Conservation (phyloP, 225 moss, liverwort and hornwort species). For the Polytrichum formosum region DNA sequence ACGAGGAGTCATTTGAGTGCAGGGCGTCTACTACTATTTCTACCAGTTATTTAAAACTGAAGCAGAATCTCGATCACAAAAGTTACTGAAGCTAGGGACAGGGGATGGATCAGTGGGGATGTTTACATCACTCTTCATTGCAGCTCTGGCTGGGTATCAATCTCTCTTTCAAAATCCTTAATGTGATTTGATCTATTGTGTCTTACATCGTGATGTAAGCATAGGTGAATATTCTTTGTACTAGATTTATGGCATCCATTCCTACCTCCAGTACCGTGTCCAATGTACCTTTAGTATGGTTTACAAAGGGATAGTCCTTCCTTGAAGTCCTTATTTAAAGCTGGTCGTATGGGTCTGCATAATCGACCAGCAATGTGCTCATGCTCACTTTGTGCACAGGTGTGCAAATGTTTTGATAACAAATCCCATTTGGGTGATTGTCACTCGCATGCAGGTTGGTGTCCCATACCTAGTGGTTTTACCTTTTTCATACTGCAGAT, state of each 20-base stretch:
- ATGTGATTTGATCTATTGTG: no score
- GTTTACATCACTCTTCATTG: constrained; percentile 78
- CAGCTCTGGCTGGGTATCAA: constrained; percentile 83
- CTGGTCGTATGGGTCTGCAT: background rate
- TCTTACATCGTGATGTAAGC: no score
- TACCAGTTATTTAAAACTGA: constrained; percentile 89
- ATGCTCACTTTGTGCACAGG: constrained; percentile 27
- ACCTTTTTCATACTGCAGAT: background rate
- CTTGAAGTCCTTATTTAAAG: background rate
- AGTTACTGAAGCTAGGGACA: constrained; percentile 53
- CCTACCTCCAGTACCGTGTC: background rate
- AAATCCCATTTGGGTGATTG: constrained; percentile 98
- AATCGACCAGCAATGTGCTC: background rate
- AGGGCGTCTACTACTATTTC: constrained; percentile 99
- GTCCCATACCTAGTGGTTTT: background rate
- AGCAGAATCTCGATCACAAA: constrained; percentile 64
- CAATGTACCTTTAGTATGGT: background rate
- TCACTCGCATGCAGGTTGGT: constrained; percentile 95
- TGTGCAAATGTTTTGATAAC: constrained; percentile 86
- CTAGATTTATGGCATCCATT: background rate
- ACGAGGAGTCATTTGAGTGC: constrained; percentile 7
- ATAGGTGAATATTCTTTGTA: no score
- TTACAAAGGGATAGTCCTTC: background rate
- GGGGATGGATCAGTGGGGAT: constrained; percentile 89
- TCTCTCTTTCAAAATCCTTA: constrained; percentile 5